Evolutionary conservation across 495 filamentous ascomycete genomes (phyloP).

Genomic region (Geoglossum glabrum): DNA sequence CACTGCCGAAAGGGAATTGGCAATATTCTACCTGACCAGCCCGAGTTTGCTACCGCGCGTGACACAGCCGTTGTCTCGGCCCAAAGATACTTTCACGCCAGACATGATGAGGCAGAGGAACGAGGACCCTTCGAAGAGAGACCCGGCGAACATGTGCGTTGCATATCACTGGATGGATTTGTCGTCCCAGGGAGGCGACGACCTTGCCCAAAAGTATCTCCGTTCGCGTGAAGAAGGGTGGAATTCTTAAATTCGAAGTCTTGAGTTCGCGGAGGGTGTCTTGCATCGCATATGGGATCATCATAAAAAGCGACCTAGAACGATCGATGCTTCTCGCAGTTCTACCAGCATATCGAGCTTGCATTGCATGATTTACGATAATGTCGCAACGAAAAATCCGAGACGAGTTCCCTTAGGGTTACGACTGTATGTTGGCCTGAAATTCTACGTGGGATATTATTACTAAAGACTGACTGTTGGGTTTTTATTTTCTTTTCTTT

Average conservation of each 20-base stretch:
- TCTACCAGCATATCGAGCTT: not conserved
- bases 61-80: conserved; percentile 65
- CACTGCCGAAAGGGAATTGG: conserved; percentile 84
- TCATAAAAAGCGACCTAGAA: conserved; percentile 2
- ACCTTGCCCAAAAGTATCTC: conserved; percentile 68
- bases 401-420: not conserved
- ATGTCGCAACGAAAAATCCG: not conserved
- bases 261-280: not conserved
- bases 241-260: conserved; percentile 18
- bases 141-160: conserved; percentile 85
- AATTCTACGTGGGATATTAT: not conserved
- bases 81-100: conserved; percentile 78
- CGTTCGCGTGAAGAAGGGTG: conserved; percentile 44
- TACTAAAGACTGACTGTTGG: not conserved
- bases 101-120: conserved; percentile 49
- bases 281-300: not conserved
- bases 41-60: conserved; percentile 72
- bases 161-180: conserved; percentile 98
- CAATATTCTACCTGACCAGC: conserved; percentile 83
- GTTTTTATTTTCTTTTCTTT: not conserved
- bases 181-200: conserved; percentile 68
- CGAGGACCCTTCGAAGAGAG: conserved; percentile 35
- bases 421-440: not conserved
- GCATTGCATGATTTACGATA: conserved; percentile 1
- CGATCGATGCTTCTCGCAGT: not conserved